phyloP scores from a whole-genome alignment of 768 basidiomycete species.

The Solioccasus polychromus region DNA sequence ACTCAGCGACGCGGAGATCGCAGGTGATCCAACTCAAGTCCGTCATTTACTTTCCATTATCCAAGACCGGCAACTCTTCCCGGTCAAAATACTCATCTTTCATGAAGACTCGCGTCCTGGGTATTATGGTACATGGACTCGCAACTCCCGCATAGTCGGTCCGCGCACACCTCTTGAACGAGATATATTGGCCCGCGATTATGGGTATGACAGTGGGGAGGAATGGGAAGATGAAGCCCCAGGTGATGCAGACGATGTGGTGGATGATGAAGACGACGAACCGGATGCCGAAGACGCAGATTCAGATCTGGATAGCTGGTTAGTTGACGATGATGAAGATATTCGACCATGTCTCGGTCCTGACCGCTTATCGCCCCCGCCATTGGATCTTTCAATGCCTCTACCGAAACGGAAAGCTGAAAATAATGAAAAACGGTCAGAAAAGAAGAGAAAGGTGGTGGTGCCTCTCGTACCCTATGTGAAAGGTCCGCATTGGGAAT shows the following conservation, averaged over 20 bases:
- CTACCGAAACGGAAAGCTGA: constrained; percentile 67
- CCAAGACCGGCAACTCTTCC: constrained; percentile 56
- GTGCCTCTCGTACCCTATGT: constrained; percentile 75
- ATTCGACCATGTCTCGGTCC: constrained; percentile 43
- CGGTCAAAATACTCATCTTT: constrained; percentile 84
- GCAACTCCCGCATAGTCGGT: constrained; percentile 71
- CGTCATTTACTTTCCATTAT: constrained; percentile 63
- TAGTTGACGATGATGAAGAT: constrained; percentile 73
- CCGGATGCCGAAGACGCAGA: constrained; percentile 54
- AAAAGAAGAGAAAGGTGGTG: constrained; percentile 75
- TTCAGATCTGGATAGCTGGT: constrained; percentile 38
- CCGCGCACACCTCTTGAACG: constrained; percentile 80
- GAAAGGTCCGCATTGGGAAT: constrained; percentile 84
- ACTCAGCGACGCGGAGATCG: constrained; percentile 75
- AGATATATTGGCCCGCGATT: constrained; percentile 79
- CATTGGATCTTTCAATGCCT: constrained; percentile 34
- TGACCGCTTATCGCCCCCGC: constrained; percentile 34
- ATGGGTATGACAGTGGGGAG: constrained; percentile 90
- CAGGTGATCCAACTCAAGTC: constrained; percentile 67
- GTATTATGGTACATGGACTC: constrained; percentile 94
- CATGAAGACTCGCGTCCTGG: constrained; percentile 83
- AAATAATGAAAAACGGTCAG: constrained; percentile 39
- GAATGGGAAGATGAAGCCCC: constrained; percentile 93
- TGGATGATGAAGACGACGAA: constrained; percentile 61
- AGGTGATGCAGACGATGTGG: constrained; percentile 74